phyloP scores from a whole-genome alignment of 75 land plant species.

The Chamaecyparis obtusa region DNA sequence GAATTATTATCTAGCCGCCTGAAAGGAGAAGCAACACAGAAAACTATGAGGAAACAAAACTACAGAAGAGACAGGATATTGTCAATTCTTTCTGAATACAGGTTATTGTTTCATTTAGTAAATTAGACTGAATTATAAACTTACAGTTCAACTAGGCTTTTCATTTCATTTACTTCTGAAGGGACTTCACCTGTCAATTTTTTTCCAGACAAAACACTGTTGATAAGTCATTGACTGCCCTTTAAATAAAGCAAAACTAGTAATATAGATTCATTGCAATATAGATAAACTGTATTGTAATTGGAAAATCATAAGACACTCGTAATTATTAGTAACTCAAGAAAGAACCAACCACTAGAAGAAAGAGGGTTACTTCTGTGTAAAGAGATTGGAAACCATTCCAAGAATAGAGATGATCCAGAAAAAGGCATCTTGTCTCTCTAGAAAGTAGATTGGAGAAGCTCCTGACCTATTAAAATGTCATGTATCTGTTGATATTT shows the following conservation, averaged over 20 bases:
- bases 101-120: background rate
- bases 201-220: slow-evolving; percentile 48
- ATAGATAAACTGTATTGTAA: background rate
- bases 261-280: background rate
- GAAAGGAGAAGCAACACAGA: background rate
- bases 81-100: background rate
- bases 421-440: background rate
- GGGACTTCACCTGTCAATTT: slow-evolving; percentile 49
- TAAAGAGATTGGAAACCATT: background rate
- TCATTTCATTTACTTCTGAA: slow-evolving; percentile 35
- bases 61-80: background rate
- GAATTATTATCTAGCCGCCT: slow-evolving; percentile 59
- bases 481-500: background rate
- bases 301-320: background rate
- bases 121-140: slow-evolving; percentile 7
- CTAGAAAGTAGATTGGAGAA: background rate
- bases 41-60: background rate
- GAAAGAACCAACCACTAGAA: background rate
- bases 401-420: background rate
- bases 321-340: background rate
- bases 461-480: background rate
- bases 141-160: slow-evolving; percentile 51
- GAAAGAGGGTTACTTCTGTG: background rate
- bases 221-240: slow-evolving; percentile 8
- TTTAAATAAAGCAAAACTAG: background rate